Conservation (phyloP, 2,329 filamentous ascomycete species). For the Celoporthe dispersa region DNA sequence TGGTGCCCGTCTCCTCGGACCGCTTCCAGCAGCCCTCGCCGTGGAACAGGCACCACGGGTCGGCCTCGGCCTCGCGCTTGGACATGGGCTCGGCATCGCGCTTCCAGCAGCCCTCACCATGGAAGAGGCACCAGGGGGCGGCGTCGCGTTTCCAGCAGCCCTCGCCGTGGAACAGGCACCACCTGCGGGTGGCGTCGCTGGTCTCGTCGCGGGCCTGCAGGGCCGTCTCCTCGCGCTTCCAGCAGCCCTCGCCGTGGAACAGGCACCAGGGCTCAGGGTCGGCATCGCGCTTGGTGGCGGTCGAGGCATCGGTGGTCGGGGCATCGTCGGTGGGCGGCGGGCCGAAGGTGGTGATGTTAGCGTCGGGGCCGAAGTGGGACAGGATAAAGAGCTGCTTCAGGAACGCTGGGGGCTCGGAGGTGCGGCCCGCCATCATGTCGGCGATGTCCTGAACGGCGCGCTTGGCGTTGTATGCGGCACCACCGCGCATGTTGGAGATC, state of each 20-base stretch:
- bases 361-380: constrained; percentile 33
- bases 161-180: constrained; percentile 25
- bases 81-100: constrained; percentile 15
- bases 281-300: constrained; percentile 31
- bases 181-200: constrained; percentile 22
- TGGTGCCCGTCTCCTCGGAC: background rate
- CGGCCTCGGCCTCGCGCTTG: constrained; percentile 18
- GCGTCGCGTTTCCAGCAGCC: constrained; percentile 25
- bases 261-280: constrained; percentile 13
- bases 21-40: constrained; percentile 50
- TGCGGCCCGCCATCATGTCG: constrained; percentile 40
- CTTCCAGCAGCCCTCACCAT: constrained; percentile 43
- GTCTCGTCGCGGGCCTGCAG: constrained; percentile 23
- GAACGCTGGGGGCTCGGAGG: constrained; percentile 38
- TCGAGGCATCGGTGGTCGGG: constrained; percentile 23
- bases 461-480: constrained; percentile 44
- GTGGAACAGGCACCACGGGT: constrained; percentile 40
- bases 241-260: constrained; percentile 17
- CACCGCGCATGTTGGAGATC: constrained; percentile 41
- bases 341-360: constrained; percentile 28
- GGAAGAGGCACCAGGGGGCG: constrained; percentile 26
- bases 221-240: constrained; percentile 8
- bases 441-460: constrained; percentile 46
- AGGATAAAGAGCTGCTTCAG: constrained; percentile 40
- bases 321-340: constrained; percentile 32